A percentile compares a stretch with the other conserved stretches of the same genome.
phyloP scores from a whole-genome alignment of 2,329 filamentous ascomycete species.

The Monosporascus sp. region DNA sequence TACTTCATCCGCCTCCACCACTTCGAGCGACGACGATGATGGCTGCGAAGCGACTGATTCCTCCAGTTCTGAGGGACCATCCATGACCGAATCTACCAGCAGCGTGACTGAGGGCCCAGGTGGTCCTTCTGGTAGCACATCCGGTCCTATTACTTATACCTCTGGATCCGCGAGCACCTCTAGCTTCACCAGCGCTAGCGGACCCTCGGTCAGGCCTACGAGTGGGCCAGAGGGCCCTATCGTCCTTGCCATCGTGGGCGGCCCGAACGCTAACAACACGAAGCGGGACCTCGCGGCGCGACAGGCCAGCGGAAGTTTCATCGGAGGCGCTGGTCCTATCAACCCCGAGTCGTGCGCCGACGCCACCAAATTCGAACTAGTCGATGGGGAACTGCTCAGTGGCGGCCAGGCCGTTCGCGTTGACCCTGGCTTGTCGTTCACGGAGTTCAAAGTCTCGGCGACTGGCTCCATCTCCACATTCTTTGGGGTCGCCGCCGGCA shows the following conservation, averaged over 20 bases:
- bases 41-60: too few relatives aligned
- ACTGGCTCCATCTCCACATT: conserved; percentile 1
- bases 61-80: too few relatives aligned
- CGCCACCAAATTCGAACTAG: conserved; percentile 9
- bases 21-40: too few relatives aligned
- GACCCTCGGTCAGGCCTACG: too few relatives aligned
- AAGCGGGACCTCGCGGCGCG: neutral
- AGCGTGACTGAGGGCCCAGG: too few relatives aligned
- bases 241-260: neutral
- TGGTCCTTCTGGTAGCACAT: neutral
- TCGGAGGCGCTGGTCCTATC: conserved; percentile 9
- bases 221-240: too few relatives aligned
- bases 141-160: too few relatives aligned
- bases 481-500: neutral
- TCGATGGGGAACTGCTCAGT: conserved; percentile 6
- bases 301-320: conserved; percentile 4
- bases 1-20: too few relatives aligned
- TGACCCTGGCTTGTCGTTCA: conserved; percentile 3
- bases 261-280: neutral
- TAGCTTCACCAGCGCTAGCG: too few relatives aligned
- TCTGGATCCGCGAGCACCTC: too few relatives aligned
- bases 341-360: conserved; percentile 9
- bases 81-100: too few relatives aligned
- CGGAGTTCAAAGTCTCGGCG: conserved; percentile 2
- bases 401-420: conserved; percentile 8